A percentile compares a stretch with the other conserved stretches of the same genome.
These are phyloP conservation scores for Podospora sp. DNA, from an alignment of 495 filamentous ascomycete genomes.

Conservation along the genomic window DNA sequence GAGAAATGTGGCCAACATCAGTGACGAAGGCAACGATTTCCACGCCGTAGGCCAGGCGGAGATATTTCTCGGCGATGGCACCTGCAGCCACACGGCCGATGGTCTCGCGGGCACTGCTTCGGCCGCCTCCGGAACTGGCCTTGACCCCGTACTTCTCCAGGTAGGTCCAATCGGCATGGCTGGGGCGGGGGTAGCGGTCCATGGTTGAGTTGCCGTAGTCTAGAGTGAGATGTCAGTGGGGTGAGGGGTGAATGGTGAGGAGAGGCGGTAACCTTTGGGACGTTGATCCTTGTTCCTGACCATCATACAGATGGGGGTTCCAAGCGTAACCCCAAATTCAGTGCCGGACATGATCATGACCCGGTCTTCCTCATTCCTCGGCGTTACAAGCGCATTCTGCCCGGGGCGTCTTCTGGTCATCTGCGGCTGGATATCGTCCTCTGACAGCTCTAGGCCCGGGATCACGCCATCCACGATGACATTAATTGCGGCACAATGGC, in stretches of 20 bases:
- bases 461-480: slow-evolving; percentile 89
- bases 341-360: slow-evolving; percentile 94
- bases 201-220: slow-evolving; percentile 93
- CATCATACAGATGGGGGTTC: slow-evolving; percentile 86
- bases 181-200: slow-evolving; percentile 87
- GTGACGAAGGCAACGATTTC: slow-evolving; percentile 92
- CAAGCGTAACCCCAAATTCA: slow-evolving; percentile 88
- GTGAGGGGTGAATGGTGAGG: neutral
- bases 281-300: slow-evolving; percentile 93
- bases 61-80: slow-evolving; percentile 92
- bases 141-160: slow-evolving; percentile 97
- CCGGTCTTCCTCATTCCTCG: slow-evolving; percentile 87
- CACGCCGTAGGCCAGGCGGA: slow-evolving; percentile 74
- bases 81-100: slow-evolving; percentile 94
- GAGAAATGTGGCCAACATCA: slow-evolving; percentile 79
- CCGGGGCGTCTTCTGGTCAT: slow-evolving; percentile 90
- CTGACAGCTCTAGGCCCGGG: slow-evolving; percentile 84
- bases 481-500: slow-evolving; percentile 86
- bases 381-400: slow-evolving; percentile 87
- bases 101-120: slow-evolving; percentile 91
- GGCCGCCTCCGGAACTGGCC: slow-evolving; percentile 87
- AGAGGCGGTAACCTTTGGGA: slow-evolving; percentile 58
- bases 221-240: slow-evolving; percentile 14
- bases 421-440: slow-evolving; percentile 91
- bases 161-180: slow-evolving; percentile 96